phyloP scores from a whole-genome alignment of 768 basidiomycete genomes.

The Boletus insuetus region DNA sequence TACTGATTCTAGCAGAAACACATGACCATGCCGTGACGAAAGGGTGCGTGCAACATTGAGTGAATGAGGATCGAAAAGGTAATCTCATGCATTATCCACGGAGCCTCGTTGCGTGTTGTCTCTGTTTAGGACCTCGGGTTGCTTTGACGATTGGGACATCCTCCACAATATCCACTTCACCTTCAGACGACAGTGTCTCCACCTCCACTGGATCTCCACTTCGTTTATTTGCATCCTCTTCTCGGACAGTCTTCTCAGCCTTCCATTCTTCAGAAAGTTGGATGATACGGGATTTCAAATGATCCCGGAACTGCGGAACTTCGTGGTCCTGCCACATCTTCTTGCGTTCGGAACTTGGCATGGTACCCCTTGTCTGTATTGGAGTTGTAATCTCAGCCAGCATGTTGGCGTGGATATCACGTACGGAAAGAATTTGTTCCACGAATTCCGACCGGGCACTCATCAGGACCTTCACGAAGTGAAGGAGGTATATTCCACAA shows the following conservation, averaged over 20 bases:
- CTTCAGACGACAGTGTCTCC: constrained; percentile 33
- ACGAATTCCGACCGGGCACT: constrained; percentile 52
- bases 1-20: constrained; percentile 12
- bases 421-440: constrained; percentile 42
- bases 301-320: constrained; percentile 47
- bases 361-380: constrained; percentile 32
- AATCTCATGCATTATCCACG: constrained; percentile 27
- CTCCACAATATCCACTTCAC: constrained; percentile 40
- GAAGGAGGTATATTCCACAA: constrained; percentile 90
- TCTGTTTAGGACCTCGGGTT: constrained; percentile 9
- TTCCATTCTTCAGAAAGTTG: constrained; percentile 56
- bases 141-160: constrained; percentile 21
- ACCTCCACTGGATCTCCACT: constrained; percentile 16
- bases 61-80: constrained; percentile 3
- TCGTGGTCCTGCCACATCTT: constrained; percentile 51
- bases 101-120: constrained; percentile 20
- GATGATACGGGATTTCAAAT: constrained; percentile 41
- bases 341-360: constrained; percentile 38
- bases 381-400: constrained; percentile 1
- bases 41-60: background rate
- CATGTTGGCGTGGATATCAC: background rate
- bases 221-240: constrained; percentile 31
- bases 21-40: background rate
- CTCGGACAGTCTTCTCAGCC: constrained; percentile 40
- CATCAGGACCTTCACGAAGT: constrained; percentile 81